Conservation (phyloP, 78 protist genomes). For the Dictyostelium intermedium region DNA sequence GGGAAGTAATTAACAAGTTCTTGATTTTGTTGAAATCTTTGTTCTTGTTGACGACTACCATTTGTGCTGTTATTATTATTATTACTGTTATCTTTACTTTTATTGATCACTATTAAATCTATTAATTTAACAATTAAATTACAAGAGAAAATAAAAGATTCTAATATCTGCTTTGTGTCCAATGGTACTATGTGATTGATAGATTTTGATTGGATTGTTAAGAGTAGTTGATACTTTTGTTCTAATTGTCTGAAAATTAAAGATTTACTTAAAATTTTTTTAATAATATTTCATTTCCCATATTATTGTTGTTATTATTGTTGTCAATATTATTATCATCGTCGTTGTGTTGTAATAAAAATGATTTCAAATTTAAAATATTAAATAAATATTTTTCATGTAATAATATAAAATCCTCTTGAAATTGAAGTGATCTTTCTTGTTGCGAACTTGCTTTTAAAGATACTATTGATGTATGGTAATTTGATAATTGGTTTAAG, state of each 20-base stretch:
- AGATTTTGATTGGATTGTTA: not conserved
- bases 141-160: conserved; percentile 10
- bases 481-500: not conserved
- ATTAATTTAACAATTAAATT: not conserved
- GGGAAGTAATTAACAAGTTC: conserved; percentile 1
- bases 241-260: not conserved
- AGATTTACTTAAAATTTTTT: not conserved
- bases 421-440: conserved; percentile 51
- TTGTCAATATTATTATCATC: not conserved
- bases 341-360: not conserved
- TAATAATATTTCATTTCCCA: not conserved
- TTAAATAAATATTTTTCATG: conserved; percentile 42
- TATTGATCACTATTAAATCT: not conserved
- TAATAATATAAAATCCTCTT: conserved; percentile 25
- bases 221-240: conserved; percentile 3
- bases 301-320: not conserved
- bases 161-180: conserved; percentile 2
- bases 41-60: not conserved
- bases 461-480: not conserved
- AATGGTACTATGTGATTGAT: not conserved
- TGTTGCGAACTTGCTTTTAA: not conserved
- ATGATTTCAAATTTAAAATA: conserved; percentile 36
- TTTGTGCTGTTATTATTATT: not conserved
- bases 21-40: not conserved
- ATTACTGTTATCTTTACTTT: not conserved